Conservation (phyloP, 2,329 filamentous ascomycete genomes). For the Alternaria brassicae region DNA sequence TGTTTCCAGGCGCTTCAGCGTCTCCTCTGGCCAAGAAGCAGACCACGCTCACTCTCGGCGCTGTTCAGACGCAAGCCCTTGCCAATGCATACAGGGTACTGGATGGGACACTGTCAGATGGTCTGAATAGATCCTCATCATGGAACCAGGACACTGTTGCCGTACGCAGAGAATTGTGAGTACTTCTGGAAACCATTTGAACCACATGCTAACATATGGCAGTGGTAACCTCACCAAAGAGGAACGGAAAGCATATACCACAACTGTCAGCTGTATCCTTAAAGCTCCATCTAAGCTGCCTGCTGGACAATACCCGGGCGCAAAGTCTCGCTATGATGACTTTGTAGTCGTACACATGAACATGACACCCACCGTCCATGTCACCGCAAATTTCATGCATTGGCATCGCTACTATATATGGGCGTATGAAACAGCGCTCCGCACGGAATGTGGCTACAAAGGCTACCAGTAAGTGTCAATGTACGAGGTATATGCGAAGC, state of each 20-base stretch:
- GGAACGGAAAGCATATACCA: slow-evolving; percentile 44
- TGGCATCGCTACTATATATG: slow-evolving; percentile 56
- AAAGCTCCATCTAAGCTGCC: slow-evolving; percentile 37
- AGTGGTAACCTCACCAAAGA: slow-evolving; percentile 40
- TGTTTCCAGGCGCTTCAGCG: slow-evolving; percentile 28
- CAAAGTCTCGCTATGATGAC: slow-evolving; percentile 45
- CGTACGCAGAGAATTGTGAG: slow-evolving; percentile 56
- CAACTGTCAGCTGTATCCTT: slow-evolving; percentile 43
- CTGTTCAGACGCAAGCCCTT: slow-evolving; percentile 37
- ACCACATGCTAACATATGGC: background rate
- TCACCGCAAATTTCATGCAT: slow-evolving; percentile 44
- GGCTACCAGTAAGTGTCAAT: slow-evolving; percentile 39
- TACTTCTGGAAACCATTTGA: background rate
- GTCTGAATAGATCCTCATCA: slow-evolving; percentile 27
- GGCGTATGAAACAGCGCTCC: slow-evolving; percentile 53
- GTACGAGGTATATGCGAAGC: background rate
- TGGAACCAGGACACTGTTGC: slow-evolving; percentile 52
- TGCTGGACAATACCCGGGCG: slow-evolving; percentile 38
- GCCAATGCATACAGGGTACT: slow-evolving; percentile 39
- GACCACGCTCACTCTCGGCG: slow-evolving; percentile 28
- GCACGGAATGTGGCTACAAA: slow-evolving; percentile 52
- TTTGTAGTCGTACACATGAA: slow-evolving; percentile 46
- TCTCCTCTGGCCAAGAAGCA: slow-evolving; percentile 32
- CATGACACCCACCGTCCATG: slow-evolving; percentile 39
- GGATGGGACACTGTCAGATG: slow-evolving; percentile 39